Conservation (phyloP, 768 basidiomycete genomes). For the Hericium alpestre region DNA sequence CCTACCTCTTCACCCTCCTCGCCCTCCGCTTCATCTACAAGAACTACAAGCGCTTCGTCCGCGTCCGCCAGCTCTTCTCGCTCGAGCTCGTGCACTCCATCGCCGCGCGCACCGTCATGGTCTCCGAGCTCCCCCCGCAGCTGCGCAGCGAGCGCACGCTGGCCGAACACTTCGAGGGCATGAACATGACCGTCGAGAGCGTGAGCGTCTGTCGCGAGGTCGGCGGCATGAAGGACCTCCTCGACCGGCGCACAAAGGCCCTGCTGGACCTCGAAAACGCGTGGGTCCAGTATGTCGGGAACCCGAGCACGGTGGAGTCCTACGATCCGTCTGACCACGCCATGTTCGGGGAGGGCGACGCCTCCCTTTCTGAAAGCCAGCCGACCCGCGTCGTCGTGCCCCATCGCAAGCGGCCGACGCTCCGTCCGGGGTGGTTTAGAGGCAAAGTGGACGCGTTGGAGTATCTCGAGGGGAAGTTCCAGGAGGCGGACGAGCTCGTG, state of each 20-base stretch:
- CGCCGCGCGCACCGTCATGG: slow-evolving; percentile 85
- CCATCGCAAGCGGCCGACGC: slow-evolving; percentile 63
- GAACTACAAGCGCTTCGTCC: slow-evolving; percentile 83
- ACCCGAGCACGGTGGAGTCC: slow-evolving; percentile 77
- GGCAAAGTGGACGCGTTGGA: slow-evolving; percentile 83
- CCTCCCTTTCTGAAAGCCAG: slow-evolving; percentile 42
- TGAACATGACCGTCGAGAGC: slow-evolving; percentile 83
- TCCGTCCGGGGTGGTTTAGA: slow-evolving; percentile 66
- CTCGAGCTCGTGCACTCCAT: slow-evolving; percentile 92
- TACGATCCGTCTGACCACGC: slow-evolving; percentile 66
- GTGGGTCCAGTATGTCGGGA: slow-evolving; percentile 90
- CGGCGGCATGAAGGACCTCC: slow-evolving; percentile 52
- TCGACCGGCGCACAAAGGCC: slow-evolving; percentile 75
- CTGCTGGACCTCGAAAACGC: slow-evolving; percentile 69
- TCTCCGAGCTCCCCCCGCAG: slow-evolving; percentile 75
- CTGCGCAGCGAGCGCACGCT: slow-evolving; percentile 76
- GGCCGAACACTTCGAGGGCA: slow-evolving; percentile 88
- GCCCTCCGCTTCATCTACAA: slow-evolving; percentile 79
- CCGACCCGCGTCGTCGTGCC: slow-evolving; percentile 51
- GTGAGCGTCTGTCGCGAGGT: slow-evolving; percentile 84
- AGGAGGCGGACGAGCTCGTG: slow-evolving; percentile 74
- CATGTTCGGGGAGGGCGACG: slow-evolving; percentile 37
- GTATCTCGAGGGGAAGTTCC: slow-evolving; percentile 71
- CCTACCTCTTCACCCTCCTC: slow-evolving; percentile 85
- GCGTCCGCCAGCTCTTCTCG: slow-evolving; percentile 85